phyloP scores from a whole-genome alignment of 495 filamentous ascomycete species.

The Trichoderma reesei region DNA sequence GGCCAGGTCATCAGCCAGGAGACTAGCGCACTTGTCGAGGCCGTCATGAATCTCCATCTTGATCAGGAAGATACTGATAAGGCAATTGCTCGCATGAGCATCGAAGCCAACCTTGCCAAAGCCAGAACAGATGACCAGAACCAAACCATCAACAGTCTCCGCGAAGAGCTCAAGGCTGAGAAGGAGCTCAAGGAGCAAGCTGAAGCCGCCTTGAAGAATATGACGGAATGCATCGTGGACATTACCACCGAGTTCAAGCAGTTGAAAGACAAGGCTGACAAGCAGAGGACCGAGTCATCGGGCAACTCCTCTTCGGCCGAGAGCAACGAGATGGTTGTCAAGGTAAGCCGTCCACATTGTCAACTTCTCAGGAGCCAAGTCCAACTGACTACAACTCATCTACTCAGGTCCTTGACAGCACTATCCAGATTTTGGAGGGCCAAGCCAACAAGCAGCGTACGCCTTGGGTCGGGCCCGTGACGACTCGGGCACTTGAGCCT shows the following conservation, averaged over 20 bases:
- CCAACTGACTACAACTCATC: not conserved
- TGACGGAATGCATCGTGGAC: not conserved
- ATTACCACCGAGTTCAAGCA: slow-evolving; percentile 2
- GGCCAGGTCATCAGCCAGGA: slow-evolving; percentile 10
- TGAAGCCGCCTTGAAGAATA: not conserved
- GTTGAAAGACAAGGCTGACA: not conserved
- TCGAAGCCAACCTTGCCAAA: slow-evolving; percentile 9
- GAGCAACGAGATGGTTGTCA: not conserved
- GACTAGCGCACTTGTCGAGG: slow-evolving; percentile 8
- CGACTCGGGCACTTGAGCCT: not conserved
- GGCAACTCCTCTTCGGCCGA: not conserved
- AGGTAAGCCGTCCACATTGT: not conserved
- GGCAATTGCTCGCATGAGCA: slow-evolving; percentile 10
- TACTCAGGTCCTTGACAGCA: not conserved
- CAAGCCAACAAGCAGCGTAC: not conserved
- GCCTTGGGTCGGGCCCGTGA: not conserved
- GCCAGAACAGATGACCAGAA: not conserved
- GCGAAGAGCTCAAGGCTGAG: not conserved
- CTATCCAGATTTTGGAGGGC: not conserved
- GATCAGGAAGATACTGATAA: slow-evolving; percentile 10
- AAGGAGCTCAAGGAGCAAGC: not conserved
- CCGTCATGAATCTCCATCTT: slow-evolving; percentile 3
- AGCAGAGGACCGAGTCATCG: not conserved
- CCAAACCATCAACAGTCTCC: not conserved
- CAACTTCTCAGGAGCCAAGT: not conserved